phyloP scores from a whole-genome alignment of 306 rosid genomes.

The Cucurbita argyrosperma region DNA sequence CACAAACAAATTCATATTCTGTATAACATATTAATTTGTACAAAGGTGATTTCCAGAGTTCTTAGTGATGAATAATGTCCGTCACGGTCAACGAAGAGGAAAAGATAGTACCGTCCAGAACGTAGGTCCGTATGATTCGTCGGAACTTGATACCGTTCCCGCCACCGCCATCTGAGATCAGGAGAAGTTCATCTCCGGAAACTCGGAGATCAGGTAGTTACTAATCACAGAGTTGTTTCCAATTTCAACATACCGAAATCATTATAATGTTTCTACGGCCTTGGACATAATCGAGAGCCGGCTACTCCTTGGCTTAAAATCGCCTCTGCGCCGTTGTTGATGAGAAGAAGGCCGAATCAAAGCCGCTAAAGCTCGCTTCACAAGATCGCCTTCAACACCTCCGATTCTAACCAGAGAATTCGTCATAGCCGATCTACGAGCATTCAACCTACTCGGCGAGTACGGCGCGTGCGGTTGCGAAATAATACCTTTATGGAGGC shows the following conservation, averaged over 20 bases:
- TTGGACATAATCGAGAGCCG: constrained; percentile 66
- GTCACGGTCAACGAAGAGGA: background rate
- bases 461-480: constrained; percentile 33
- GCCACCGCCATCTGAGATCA: background rate
- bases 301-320: constrained; percentile 63
- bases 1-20: background rate
- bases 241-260: background rate
- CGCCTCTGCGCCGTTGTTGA: constrained; percentile 56
- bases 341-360: constrained; percentile 91
- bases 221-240: background rate
- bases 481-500: constrained; percentile 50
- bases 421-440: constrained; percentile 96
- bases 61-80: background rate
- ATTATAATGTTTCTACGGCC: constrained; percentile 20
- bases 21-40: background rate
- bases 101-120: background rate
- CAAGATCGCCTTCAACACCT: constrained; percentile 87
- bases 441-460: constrained; percentile 66
- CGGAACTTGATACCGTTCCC: background rate
- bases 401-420: constrained; percentile 80
- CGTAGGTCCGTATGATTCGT: background rate
- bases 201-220: background rate
- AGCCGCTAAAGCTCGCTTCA: constrained; percentile 66
- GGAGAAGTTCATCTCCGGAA: constrained; percentile 3
- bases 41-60: background rate